Conservation (phyloP, 1,284 basidiomycete species). For the Sanghuangporus baumii region DNA sequence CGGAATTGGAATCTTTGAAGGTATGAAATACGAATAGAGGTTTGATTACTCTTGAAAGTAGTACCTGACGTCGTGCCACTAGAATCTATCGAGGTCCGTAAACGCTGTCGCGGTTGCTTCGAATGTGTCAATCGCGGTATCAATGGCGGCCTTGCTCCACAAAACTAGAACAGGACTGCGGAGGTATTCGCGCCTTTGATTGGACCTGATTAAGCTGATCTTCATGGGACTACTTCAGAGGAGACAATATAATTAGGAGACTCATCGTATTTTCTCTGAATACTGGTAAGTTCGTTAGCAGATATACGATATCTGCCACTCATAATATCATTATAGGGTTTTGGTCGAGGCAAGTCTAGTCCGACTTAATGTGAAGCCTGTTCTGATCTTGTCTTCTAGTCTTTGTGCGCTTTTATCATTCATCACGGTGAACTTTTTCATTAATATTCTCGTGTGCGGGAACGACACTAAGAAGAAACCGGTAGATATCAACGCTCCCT, state of each 20-base stretch:
- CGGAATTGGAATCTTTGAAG: background rate
- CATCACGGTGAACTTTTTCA: slow-evolving; percentile 36
- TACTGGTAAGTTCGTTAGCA: slow-evolving; percentile 41
- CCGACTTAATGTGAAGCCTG: background rate
- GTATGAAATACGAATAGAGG: slow-evolving; percentile 23
- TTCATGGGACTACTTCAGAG: slow-evolving; percentile 19
- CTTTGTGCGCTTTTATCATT: slow-evolving; percentile 51
- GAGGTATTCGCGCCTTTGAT: slow-evolving; percentile 33
- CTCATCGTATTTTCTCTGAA: slow-evolving; percentile 51
- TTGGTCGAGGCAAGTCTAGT: background rate
- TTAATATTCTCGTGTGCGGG: background rate
- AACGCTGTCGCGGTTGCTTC: slow-evolving; percentile 46
- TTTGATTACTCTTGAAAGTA: slow-evolving; percentile 22
- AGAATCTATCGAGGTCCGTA: slow-evolving; percentile 51
- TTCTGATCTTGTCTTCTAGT: slow-evolving; percentile 19
- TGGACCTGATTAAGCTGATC: background rate
- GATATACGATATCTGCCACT: background rate
- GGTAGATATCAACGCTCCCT: slow-evolving; percentile 42
- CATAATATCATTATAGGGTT: background rate
- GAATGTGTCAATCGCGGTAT: slow-evolving; percentile 46
- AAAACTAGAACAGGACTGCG: slow-evolving; percentile 47
- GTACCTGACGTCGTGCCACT: background rate
- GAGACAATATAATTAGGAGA: slow-evolving; percentile 51
- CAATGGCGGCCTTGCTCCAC: slow-evolving; percentile 44
- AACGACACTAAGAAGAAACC: background rate